phyloP scores from a whole-genome alignment of 2,329 filamentous ascomycete species.

The Ophiostoma ulmi region DNA sequence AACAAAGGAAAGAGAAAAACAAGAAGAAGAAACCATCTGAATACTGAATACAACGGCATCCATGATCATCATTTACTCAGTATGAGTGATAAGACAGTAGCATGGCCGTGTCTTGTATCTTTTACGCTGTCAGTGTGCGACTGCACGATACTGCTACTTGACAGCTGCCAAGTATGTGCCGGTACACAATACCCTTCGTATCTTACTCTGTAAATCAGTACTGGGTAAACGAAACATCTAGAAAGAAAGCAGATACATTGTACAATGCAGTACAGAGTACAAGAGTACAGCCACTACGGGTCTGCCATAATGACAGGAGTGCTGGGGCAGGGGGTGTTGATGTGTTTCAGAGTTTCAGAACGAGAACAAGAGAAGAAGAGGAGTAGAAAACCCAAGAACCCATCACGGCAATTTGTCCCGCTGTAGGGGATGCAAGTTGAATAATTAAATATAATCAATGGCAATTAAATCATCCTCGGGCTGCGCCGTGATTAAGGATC shows the following conservation, averaged over 20 bases:
- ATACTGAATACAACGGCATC: neutral
- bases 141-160: neutral
- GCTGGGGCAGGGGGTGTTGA: neutral
- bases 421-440: neutral
- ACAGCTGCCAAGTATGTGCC: neutral
- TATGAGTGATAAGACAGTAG: neutral
- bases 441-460: neutral
- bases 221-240: neutral
- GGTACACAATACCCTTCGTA: neutral
- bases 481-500: conserved; percentile 10
- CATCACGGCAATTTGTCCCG: conserved; percentile 11
- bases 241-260: neutral
- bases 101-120: neutral
- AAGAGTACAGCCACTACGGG: neutral
- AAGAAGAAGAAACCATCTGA: neutral
- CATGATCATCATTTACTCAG: neutral
- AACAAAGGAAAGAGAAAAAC: neutral
- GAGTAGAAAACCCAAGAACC: neutral
- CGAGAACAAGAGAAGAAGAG: neutral
- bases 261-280: neutral
- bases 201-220: neutral
- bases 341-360: conserved; percentile 4
- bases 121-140: neutral
- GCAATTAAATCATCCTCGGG: neutral
- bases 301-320: conserved; percentile 11